Evolutionary conservation across 2,329 filamentous ascomycete genomes (phyloP).

Genomic region (Leptographium radiaticola): DNA sequence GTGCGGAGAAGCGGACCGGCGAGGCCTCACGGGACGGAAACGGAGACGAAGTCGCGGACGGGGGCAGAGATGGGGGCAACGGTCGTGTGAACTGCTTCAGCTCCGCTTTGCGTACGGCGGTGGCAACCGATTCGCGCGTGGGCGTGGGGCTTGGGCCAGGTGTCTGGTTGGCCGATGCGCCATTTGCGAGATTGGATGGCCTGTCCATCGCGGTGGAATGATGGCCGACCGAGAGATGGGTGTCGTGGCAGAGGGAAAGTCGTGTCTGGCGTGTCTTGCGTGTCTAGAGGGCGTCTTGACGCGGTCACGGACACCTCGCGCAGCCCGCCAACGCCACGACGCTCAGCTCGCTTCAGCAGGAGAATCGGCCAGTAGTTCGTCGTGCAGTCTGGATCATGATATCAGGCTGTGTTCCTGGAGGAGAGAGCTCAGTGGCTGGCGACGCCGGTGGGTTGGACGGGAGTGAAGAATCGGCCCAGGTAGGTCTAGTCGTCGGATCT

Average conservation of each 20-base stretch:
- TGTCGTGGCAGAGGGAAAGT: background rate
- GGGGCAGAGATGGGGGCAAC: constrained; percentile 14
- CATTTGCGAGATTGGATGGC: constrained; percentile 18
- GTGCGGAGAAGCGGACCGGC: constrained; percentile 27
- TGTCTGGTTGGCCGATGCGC: constrained; percentile 13
- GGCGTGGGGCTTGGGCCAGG: constrained; percentile 12
- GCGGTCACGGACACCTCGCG: background rate
- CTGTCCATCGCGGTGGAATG: constrained; percentile 23
- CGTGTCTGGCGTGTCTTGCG: background rate
- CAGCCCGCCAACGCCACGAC: background rate
- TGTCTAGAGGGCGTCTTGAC: no score
- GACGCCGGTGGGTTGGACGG: background rate
- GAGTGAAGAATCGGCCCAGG: no score
- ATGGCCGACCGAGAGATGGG: constrained; percentile 8
- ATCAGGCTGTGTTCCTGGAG: constrained; percentile 3
- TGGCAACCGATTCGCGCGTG: constrained; percentile 15
- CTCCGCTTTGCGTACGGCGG: constrained; percentile 13
- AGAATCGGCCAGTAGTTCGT: constrained; percentile 2
- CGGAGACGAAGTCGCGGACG: constrained; percentile 18
- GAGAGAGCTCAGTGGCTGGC: background rate
- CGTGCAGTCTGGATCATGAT: constrained; percentile 8
- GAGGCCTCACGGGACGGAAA: constrained; percentile 32
- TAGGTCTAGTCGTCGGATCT: background rate
- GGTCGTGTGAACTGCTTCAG: constrained; percentile 9
- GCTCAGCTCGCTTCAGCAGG: constrained; percentile 1